Percentiles rank a stretch among this genome's conserved stretches.
Conservation (phyloP, 257 asterid genomes). For the Solanum etuberosum region DNA sequence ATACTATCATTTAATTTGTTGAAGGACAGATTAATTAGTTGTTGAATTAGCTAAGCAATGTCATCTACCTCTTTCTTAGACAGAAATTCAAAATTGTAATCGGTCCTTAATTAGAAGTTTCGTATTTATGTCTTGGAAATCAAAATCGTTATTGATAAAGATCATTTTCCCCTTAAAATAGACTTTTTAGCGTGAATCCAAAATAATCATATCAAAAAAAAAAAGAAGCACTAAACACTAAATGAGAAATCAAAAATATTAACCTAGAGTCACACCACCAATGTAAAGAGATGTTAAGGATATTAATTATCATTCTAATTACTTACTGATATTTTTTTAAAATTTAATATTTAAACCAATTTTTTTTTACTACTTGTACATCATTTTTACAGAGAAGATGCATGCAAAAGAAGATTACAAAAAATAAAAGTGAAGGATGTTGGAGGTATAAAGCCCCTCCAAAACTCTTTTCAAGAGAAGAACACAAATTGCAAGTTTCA, state of each 20-base stretch:
- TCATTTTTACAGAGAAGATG: conserved; percentile 16
- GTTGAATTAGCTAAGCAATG: not conserved
- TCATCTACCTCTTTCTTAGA: not conserved
- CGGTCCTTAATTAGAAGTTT: no score
- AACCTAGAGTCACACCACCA: no score
- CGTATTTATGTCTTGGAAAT: not conserved
- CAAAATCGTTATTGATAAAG: fast-evolving
- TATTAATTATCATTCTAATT: not conserved
- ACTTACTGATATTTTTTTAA: not conserved
- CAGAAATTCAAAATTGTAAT: no score
- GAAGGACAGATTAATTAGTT: not conserved
- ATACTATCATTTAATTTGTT: not conserved
- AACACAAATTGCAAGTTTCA: conserved; percentile 34
- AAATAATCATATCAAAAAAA: not conserved
- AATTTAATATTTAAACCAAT: not conserved
- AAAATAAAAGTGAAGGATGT: conserved; percentile 39
- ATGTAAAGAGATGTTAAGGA: not conserved
- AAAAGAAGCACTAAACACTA: not conserved
- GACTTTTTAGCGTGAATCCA: not conserved
- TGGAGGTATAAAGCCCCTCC: conserved; percentile 28
- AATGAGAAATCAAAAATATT: not conserved
- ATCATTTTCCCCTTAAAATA: not conserved
- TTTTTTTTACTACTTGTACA: not conserved
- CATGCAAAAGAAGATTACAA: conserved; percentile 21
- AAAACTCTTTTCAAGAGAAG: conserved; percentile 27